These are phyloP conservation scores for Dictyostelium capitatum DNA, from an alignment of 78 protist genomes.

Conservation along the genomic window DNA sequence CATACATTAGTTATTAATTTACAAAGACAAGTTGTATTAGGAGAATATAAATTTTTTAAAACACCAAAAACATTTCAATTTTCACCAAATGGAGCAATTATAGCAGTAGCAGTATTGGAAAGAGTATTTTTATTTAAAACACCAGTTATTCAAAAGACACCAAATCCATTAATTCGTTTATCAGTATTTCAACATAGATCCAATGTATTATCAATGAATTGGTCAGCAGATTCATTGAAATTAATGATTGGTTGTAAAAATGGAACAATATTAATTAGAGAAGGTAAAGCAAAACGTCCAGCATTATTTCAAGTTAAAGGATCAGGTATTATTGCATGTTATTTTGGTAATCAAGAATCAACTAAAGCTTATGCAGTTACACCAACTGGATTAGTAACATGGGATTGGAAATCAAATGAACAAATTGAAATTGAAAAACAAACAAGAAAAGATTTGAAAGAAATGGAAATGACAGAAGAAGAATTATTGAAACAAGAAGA, in stretches of 20 bases:
- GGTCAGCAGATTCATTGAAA: slow-evolving; percentile 55
- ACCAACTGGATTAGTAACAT: slow-evolving; percentile 11
- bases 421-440: neutral
- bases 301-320: slow-evolving; percentile 34
- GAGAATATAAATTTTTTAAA: slow-evolving; percentile 23
- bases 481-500: neutral
- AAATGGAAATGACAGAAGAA: neutral
- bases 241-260: slow-evolving; percentile 39
- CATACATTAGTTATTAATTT: slow-evolving; percentile 38
- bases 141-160: slow-evolving; percentile 35
- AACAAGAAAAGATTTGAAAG: neutral
- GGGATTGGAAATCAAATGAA: slow-evolving; percentile 33
- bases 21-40: slow-evolving; percentile 34
- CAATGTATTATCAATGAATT: slow-evolving; percentile 7
- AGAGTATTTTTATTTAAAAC: slow-evolving; percentile 55
- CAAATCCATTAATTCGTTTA: slow-evolving; percentile 43
- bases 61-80: slow-evolving; percentile 32
- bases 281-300: slow-evolving; percentile 24
- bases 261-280: slow-evolving; percentile 36
- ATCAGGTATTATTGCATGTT: neutral
- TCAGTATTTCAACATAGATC: slow-evolving; percentile 29
- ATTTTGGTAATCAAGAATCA: slow-evolving; percentile 46
- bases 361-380: slow-evolving; percentile 17
- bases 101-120: slow-evolving; percentile 39
- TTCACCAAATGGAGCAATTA: slow-evolving; percentile 57